A percentile compares a stretch with the other conserved stretches of the same genome.
Conservation (phyloP, 306 rosid species). For the Corylus heterophylla region DNA sequence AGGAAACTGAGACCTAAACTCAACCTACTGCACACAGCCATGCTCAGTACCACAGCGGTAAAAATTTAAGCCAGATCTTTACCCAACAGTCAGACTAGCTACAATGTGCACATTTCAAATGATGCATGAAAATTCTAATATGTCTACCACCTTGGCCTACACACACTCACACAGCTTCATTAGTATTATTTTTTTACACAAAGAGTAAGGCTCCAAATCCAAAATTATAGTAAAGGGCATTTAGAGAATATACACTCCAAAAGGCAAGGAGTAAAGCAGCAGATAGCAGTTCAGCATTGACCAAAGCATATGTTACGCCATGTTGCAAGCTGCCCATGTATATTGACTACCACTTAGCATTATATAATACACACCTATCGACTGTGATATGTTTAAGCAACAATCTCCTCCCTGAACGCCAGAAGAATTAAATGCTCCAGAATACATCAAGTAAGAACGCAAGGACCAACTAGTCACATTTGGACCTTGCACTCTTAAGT, state of each 20-base stretch:
- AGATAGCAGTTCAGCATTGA: background rate
- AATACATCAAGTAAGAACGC: background rate
- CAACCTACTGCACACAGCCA: too few relatives aligned
- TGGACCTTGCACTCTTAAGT: too few relatives aligned
- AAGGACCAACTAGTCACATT: background rate
- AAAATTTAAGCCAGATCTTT: too few relatives aligned
- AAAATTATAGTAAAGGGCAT: background rate
- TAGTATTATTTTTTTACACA: too few relatives aligned
- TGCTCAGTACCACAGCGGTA: too few relatives aligned
- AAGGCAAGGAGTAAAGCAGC: background rate
- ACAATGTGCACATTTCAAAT: too few relatives aligned
- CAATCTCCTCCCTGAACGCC: background rate
- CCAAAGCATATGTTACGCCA: background rate
- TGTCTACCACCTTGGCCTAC: too few relatives aligned
- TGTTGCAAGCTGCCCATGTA: background rate
- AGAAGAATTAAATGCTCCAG: background rate
- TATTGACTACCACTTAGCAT: background rate
- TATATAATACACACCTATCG: too few relatives aligned
- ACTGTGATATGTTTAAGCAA: background rate
- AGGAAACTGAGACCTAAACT: background rate
- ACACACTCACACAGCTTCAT: too few relatives aligned
- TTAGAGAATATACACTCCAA: background rate
- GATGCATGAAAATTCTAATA: too few relatives aligned
- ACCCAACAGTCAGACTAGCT: too few relatives aligned
- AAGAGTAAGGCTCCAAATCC: background rate